Base-by-base conservation (phyloP, 2,329 filamentous ascomycete species). In the Hymenoscyphus repandus region DNA sequence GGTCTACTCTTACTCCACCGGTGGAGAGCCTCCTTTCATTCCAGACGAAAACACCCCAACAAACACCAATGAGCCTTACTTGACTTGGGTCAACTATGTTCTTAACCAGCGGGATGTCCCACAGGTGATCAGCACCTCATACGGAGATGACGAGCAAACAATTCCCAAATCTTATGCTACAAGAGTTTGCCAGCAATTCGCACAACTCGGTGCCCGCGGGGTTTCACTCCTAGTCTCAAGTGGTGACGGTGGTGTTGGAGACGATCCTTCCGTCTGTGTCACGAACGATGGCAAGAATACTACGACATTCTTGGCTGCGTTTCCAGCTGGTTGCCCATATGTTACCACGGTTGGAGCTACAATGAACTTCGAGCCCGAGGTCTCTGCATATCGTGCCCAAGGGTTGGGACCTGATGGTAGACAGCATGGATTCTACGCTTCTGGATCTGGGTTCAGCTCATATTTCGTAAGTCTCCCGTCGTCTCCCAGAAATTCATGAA, bases 61-160 rank as follows among this genome's bases (percentile, higher is more conserved):
- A 0, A 73, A 79, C 43, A 75, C 82, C 64, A 88, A 83, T 60
- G 79, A 83, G 64, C 80, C 80, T 0, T 83, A 78, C 55, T 65
- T 83, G 2, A 73, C 76, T 33, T 75, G 79, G 55, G 68, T 82
- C 11, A 69, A 78, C 48, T 71, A 74, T 53, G 64, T 83, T 6
- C 67, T 81, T 1, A 61, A 68, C 1, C 72, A 76, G 37, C 61
- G 66, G 10, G 64, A 72, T 38, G 58, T 82, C 10, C 80, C 80
- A 0, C 77, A 78, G 41, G 74, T 82, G 2, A 69, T 83, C 11
- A 75, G 74, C 41, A 73, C 78, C 15, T 79, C 76, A 12, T 83
- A 82, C 61, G 75, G 73, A n/a, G 79, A 82, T 58, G 75, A 82
- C 55, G 79, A 82, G 65, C 70, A 78, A 39, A 72, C 74, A 0